A percentile compares a stretch with the other conserved stretches of the same genome.
Evolutionary conservation across 495 filamentous ascomycete species (phyloP).

Genomic region (Massariosphaeria phaeospora): DNA sequence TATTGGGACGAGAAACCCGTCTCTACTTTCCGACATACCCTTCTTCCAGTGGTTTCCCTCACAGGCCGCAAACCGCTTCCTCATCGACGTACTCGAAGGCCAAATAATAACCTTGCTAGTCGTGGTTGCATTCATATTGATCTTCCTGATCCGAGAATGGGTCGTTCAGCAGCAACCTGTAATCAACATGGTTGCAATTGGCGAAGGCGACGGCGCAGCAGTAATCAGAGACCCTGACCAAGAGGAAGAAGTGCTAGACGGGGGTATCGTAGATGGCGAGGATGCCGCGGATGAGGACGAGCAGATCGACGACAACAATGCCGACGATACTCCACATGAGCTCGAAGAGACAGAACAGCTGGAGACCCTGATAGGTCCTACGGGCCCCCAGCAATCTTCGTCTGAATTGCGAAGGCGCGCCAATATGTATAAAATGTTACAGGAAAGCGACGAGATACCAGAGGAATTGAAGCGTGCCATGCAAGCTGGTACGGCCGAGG

Average conservation of each 20-base stretch:
- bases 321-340: conserved; percentile 20
- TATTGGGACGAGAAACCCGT: conserved; percentile 28
- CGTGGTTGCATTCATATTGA: conserved; percentile 85
- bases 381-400: not conserved
- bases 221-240: conserved; percentile 38
- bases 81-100: conserved; percentile 84
- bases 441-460: conserved; percentile 20
- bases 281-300: conserved; percentile 26
- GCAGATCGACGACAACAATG: conserved; percentile 3
- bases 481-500: conserved; percentile 16
- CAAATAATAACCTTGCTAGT: conserved; percentile 88
- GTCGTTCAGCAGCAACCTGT: conserved; percentile 95
- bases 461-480: conserved; percentile 18
- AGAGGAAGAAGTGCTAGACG: conserved; percentile 22
- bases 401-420: not conserved
- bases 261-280: conserved; percentile 30
- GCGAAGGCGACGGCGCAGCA: conserved; percentile 6
- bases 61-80: conserved; percentile 65
- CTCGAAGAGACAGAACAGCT: not conserved
- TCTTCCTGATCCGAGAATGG: conserved; percentile 95
- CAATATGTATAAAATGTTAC: not conserved
- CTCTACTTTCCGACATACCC: conserved; percentile 65
- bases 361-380: not conserved
- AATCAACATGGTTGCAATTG: conserved; percentile 49
- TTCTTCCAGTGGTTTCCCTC: conserved; percentile 66